Percentiles rank a stretch among this genome's conserved stretches.
Evolutionary conservation across 768 basidiomycete genomes (phyloP).

Genomic region (Suillus subluteus): DNA sequence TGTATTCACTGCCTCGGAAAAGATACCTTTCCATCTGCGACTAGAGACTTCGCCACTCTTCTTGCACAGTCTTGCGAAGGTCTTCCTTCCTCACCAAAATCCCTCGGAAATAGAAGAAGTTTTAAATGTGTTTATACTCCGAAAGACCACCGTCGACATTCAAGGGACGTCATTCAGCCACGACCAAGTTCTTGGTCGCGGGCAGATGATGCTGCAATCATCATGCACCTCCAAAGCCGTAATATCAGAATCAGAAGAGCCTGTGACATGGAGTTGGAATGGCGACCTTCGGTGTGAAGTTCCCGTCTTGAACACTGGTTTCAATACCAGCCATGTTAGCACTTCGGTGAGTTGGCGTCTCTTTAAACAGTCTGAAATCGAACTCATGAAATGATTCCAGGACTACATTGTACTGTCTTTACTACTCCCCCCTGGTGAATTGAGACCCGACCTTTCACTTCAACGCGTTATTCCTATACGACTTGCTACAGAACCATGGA

Average conservation of each 20-base stretch:
- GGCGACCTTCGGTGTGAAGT: conserved; percentile 51
- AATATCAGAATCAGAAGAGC: conserved; percentile 24
- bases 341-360: conserved; percentile 47
- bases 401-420: conserved; percentile 62
- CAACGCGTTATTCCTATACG: conserved; percentile 60
- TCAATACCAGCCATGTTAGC: conserved; percentile 48
- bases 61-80: conserved; percentile 19
- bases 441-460: conserved; percentile 35
- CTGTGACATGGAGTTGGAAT: conserved; percentile 60
- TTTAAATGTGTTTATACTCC: conserved; percentile 58
- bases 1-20: conserved; percentile 58
- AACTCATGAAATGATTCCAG: conserved; percentile 35
- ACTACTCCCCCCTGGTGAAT: conserved; percentile 40
- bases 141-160: conserved; percentile 50
- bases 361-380: not conserved
- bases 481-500: conserved; percentile 64
- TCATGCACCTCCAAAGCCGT: conserved; percentile 33
- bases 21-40: conserved; percentile 69
- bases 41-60: conserved; percentile 52
- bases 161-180: conserved; percentile 17
- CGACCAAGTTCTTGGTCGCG: conserved; percentile 50
- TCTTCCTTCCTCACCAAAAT: conserved; percentile 16
- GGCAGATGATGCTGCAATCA: conserved; percentile 45
- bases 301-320: conserved; percentile 49
- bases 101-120: conserved; percentile 20